Conservation (phyloP, 1,284 basidiomycete genomes). For the Trichosporon faecale region DNA sequence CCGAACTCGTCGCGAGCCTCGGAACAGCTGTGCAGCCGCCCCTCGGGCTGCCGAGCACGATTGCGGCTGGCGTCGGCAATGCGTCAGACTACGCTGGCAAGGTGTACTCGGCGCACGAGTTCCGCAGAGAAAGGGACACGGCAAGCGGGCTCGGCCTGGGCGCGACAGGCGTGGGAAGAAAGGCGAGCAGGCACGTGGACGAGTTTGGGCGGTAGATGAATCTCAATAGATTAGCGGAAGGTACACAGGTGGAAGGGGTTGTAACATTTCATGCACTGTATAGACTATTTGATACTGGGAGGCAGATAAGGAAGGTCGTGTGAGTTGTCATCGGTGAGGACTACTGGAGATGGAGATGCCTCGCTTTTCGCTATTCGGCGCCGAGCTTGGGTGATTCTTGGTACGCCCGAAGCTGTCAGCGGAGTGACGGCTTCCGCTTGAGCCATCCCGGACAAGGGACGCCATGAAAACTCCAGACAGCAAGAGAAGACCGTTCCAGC, state of each 20-base stretch:
- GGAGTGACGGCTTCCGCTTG: no score
- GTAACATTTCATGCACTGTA: neutral
- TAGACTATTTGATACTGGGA: neutral
- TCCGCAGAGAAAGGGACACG: constrained; percentile 24
- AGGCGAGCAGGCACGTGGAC: constrained; percentile 26
- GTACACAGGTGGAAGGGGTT: neutral
- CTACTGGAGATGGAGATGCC: neutral
- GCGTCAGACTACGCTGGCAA: constrained; percentile 27
- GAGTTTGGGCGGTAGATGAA: constrained; percentile 21
- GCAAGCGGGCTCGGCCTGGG: constrained; percentile 22
- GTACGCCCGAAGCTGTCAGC: no score
- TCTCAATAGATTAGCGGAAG: no score
- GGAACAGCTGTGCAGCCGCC: constrained; percentile 17
- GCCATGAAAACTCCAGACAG: no score
- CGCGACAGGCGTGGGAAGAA: constrained; percentile 20
- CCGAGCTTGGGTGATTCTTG: neutral
- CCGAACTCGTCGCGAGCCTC: constrained; percentile 17
- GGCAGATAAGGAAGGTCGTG: neutral
- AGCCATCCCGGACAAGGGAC: no score
- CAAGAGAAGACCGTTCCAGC: no score
- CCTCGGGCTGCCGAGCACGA: constrained; percentile 20
- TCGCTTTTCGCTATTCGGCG: neutral
- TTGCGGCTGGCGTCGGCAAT: constrained; percentile 11
- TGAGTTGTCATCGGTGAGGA: neutral
- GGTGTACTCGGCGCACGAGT: constrained; percentile 30